These are phyloP conservation scores for Artemisia annua DNA, from an alignment of 129 eudicot species.

Conservation along the genomic window DNA sequence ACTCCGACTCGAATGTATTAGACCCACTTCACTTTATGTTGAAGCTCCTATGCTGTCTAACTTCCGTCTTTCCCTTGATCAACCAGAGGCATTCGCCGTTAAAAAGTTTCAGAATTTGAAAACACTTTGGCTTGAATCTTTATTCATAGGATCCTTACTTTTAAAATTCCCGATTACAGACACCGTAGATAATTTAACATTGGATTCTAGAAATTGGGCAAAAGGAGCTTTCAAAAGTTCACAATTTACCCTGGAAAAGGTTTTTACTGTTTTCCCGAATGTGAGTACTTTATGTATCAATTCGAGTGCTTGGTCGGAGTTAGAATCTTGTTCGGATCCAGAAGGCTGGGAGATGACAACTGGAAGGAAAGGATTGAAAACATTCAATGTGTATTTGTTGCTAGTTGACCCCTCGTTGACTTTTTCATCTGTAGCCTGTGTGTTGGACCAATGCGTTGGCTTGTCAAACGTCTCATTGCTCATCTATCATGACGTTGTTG, in stretches of 20 bases:
- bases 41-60: slow-evolving; percentile 55
- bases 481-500: slow-evolving; percentile 52
- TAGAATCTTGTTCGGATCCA: slow-evolving; percentile 31
- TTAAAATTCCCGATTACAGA: slow-evolving; percentile 24
- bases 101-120: slow-evolving; percentile 39
- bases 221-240: slow-evolving; percentile 10
- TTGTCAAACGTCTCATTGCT: slow-evolving; percentile 44
- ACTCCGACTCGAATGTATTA: slow-evolving; percentile 56
- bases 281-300: slow-evolving; percentile 32
- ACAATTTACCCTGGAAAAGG: slow-evolving; percentile 34
- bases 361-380: slow-evolving; percentile 44
- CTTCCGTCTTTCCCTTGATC: slow-evolving; percentile 53
- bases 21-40: slow-evolving; percentile 44
- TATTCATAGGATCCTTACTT: slow-evolving; percentile 34
- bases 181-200: slow-evolving; percentile 36
- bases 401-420: slow-evolving; percentile 47
- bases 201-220: slow-evolving; percentile 34
- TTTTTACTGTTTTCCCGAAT: slow-evolving; percentile 42
- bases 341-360: slow-evolving; percentile 32
- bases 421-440: slow-evolving; percentile 34
- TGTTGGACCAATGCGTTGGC: slow-evolving; percentile 47
- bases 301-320: slow-evolving; percentile 47
- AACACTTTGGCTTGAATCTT: slow-evolving; percentile 50
- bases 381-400: slow-evolving; percentile 42
- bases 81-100: slow-evolving; percentile 32